Conservation (phyloP, 805 yeast species). For the Phaffomyces antillensis region DNA sequence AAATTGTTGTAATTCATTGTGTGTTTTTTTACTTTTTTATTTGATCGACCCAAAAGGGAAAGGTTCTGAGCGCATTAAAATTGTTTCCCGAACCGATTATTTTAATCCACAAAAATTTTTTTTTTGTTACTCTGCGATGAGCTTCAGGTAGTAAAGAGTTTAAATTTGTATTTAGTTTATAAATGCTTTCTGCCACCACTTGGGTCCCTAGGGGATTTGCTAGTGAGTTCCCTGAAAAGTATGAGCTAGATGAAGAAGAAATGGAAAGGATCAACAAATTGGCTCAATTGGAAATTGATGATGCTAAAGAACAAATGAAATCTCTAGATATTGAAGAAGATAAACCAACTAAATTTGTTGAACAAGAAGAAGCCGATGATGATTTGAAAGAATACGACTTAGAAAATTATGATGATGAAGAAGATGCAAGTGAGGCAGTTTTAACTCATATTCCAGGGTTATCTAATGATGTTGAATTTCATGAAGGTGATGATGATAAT, state of each 20-base stretch:
- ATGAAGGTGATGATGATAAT: slow-evolving; percentile 38
- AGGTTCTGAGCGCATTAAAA: background rate
- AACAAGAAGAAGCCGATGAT: slow-evolving; percentile 63
- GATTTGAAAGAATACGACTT: slow-evolving; percentile 84
- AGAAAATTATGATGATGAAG: slow-evolving; percentile 75
- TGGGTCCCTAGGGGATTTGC: slow-evolving; percentile 98
- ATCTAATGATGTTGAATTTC: slow-evolving; percentile 51
- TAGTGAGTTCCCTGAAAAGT: slow-evolving; percentile 83
- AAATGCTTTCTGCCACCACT: slow-evolving; percentile 82
- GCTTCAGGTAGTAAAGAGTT: background rate
- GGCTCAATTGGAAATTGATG: slow-evolving; percentile 77
- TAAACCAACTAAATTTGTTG: slow-evolving; percentile 15
- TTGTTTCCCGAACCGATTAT: background rate
- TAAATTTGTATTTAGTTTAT: background rate
- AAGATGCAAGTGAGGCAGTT: slow-evolving; percentile 51
- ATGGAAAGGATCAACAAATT: slow-evolving; percentile 82
- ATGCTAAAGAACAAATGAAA: slow-evolving; percentile 60
- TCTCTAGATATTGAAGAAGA: slow-evolving; percentile 31
- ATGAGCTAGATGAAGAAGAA: slow-evolving; percentile 85
- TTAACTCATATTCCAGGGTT: slow-evolving; percentile 69
- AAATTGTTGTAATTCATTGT: too few species aligned
- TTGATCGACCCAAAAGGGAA: background rate
- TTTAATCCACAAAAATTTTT: background rate
- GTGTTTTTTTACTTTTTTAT: background rate
- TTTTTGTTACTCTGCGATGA: slow-evolving; percentile 2